These are phyloP conservation scores for Trichoderma koningii DNA, from an alignment of 2,329 filamentous ascomycete genomes.

Conservation along the genomic window DNA sequence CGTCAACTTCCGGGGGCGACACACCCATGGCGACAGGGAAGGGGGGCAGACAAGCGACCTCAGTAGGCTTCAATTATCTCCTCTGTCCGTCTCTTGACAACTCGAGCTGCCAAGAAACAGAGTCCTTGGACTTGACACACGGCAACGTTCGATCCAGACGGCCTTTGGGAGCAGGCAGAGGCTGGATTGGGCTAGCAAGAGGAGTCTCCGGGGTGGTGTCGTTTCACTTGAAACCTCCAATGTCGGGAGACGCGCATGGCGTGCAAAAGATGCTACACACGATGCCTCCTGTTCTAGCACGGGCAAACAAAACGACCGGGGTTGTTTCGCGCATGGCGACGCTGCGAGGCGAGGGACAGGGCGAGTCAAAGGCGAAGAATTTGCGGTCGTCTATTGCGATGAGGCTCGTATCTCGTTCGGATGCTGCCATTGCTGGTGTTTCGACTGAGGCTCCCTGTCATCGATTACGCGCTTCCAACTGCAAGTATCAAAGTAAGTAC, in stretches of 20 bases:
- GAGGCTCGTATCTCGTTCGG: background rate
- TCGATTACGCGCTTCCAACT: no score
- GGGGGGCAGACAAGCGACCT: background rate
- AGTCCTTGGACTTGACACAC: slow-evolving; percentile 21
- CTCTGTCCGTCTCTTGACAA: background rate
- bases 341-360: background rate
- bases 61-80: no score
- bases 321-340: background rate
- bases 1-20: slow-evolving; percentile 10
- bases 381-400: background rate
- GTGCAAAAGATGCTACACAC: slow-evolving; percentile 11
- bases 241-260: slow-evolving; percentile 41
- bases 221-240: slow-evolving; percentile 53
- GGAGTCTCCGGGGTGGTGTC: slow-evolving; percentile 19
- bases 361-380: background rate
- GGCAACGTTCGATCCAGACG: background rate
- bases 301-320: slow-evolving; percentile 17
- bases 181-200: slow-evolving; percentile 16
- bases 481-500: no score
- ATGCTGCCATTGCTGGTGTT: slow-evolving; percentile 1
- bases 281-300: slow-evolving; percentile 11
- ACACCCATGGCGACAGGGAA: slow-evolving; percentile 5
- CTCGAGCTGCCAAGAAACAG: slow-evolving; percentile 17
- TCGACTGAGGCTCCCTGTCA: slow-evolving; percentile 7
- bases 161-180: background rate